Evolutionary conservation across 305 asterid species (phyloP).

Genomic region (Ilex paraguariensis): DNA sequence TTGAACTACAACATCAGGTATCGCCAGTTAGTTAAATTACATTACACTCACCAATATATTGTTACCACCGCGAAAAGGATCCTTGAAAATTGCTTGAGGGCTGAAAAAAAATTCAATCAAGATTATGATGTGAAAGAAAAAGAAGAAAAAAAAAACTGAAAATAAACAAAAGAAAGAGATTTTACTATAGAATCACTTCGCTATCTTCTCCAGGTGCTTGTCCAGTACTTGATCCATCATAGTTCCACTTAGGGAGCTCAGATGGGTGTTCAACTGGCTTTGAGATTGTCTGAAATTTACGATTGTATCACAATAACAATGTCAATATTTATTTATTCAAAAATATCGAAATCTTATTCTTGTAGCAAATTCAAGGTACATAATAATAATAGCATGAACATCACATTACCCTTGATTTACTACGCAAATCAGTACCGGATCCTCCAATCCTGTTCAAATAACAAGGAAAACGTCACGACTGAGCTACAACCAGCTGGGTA

Average conservation of each 20-base stretch:
- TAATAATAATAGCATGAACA: neutral
- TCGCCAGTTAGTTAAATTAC: neutral
- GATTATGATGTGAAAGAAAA: constrained; percentile 1
- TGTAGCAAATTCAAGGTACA: neutral
- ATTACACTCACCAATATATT: constrained; percentile 73
- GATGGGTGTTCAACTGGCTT: constrained; percentile 89
- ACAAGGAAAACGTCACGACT: too few species aligned
- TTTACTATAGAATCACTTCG: constrained; percentile 97
- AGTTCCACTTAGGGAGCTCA: constrained; percentile 98
- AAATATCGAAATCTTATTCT: too few species aligned
- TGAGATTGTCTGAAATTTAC: constrained; percentile 53
- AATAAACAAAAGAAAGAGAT: neutral
- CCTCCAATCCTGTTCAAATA: constrained; percentile 78
- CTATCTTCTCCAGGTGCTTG: constrained; percentile 99
- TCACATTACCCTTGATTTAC: constrained; percentile 82
- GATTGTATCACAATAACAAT: neutral
- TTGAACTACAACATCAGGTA: neutral
- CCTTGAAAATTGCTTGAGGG: constrained; percentile 96
- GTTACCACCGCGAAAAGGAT: constrained; percentile 96
- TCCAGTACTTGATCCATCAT: constrained; percentile 97
- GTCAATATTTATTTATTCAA: too few species aligned
- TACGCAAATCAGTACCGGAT: constrained; percentile 80
- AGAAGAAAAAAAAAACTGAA: neutral
- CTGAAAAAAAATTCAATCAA: constrained; percentile 32
- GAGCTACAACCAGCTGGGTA: too few species aligned